Percentiles rank a stretch among this genome's conserved stretches.
Evolutionary conservation across 1,284 basidiomycete genomes (phyloP).

Genomic region (Cryptococcus maquisensis): DNA sequence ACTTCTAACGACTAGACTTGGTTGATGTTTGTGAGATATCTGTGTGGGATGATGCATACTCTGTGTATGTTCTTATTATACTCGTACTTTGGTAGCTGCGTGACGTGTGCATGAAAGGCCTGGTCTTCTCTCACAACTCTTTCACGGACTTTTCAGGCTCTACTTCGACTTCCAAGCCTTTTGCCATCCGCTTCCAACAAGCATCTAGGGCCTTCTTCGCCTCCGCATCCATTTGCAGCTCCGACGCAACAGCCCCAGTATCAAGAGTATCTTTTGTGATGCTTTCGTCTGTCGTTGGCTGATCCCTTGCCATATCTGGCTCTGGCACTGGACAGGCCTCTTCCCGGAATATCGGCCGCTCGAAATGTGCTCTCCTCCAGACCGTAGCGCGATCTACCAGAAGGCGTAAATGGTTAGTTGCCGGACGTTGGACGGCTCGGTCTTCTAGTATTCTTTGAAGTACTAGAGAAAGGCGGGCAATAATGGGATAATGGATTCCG

Average conservation of each 20-base stretch:
- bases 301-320: not conserved
- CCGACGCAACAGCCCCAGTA: not conserved
- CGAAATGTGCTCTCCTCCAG: not conserved
- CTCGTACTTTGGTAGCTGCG: not conserved
- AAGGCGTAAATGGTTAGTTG: not conserved
- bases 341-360: slow-evolving; percentile 3
- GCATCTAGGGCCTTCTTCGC: slow-evolving; percentile 3
- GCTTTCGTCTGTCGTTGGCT: not conserved
- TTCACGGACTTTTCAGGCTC: slow-evolving; percentile 7
- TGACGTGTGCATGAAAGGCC: not conserved
- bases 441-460: not conserved
- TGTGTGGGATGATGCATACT: not conserved
- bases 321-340: not conserved
- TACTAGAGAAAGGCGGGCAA: slow-evolving; percentile 3
- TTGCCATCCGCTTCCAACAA: slow-evolving; percentile 8
- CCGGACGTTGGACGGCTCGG: not conserved
- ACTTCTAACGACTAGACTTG: not conserved
- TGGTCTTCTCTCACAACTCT: slow-evolving; percentile 5
- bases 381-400: slow-evolving; percentile 5
- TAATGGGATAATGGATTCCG: slow-evolving; percentile 17
- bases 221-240: slow-evolving; percentile 5
- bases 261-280: not conserved
- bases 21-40: too few species aligned
- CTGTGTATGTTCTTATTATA: not conserved
- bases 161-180: slow-evolving; percentile 8